Conservation (phyloP, 2,329 filamentous ascomycete genomes). For the Plenodomus tracheiphilus region DNA sequence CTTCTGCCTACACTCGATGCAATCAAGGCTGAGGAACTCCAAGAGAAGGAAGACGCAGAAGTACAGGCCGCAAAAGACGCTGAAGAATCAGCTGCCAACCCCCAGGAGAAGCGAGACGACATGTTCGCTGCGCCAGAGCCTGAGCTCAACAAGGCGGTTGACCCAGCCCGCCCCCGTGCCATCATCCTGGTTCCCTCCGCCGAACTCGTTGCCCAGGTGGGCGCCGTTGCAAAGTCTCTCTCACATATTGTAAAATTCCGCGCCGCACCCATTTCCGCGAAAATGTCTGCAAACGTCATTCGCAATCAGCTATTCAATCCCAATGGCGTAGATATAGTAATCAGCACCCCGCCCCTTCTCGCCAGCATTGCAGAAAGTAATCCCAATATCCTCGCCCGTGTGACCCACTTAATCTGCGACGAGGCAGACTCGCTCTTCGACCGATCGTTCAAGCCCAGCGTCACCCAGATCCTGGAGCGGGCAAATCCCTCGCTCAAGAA, state of each 20-base stretch:
- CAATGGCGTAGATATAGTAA: slow-evolving; percentile 79
- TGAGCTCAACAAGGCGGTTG: slow-evolving; percentile 62
- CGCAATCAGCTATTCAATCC: slow-evolving; percentile 81
- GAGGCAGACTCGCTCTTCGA: slow-evolving; percentile 97
- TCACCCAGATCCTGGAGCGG: slow-evolving; percentile 79
- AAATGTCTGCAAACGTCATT: slow-evolving; percentile 76
- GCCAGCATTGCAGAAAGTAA: slow-evolving; percentile 85
- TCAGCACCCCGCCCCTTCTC: slow-evolving; percentile 88
- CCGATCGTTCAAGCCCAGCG: slow-evolving; percentile 84
- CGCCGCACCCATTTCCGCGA: slow-evolving; percentile 78
- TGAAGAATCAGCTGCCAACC: slow-evolving; percentile 49
- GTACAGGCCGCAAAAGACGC: slow-evolving; percentile 57
- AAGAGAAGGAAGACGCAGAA: slow-evolving; percentile 51
- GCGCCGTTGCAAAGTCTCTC: slow-evolving; percentile 75
- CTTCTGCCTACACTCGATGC: slow-evolving; percentile 82
- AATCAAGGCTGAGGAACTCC: slow-evolving; percentile 71
- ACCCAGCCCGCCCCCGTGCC: slow-evolving; percentile 76
- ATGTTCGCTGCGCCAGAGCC: slow-evolving; percentile 64
- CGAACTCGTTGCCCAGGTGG: slow-evolving; percentile 88
- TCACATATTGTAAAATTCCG: slow-evolving; percentile 88
- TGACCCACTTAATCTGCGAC: slow-evolving; percentile 85
- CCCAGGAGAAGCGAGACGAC: slow-evolving; percentile 44
- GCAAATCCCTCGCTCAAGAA: slow-evolving; percentile 80
- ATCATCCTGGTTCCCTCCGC: slow-evolving; percentile 90
- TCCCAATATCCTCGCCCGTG: slow-evolving; percentile 89